A percentile compares a stretch with the other conserved stretches of the same genome.
phyloP scores from a whole-genome alignment of 1,139 yeast species.

The Eremothecium coryli region DNA sequence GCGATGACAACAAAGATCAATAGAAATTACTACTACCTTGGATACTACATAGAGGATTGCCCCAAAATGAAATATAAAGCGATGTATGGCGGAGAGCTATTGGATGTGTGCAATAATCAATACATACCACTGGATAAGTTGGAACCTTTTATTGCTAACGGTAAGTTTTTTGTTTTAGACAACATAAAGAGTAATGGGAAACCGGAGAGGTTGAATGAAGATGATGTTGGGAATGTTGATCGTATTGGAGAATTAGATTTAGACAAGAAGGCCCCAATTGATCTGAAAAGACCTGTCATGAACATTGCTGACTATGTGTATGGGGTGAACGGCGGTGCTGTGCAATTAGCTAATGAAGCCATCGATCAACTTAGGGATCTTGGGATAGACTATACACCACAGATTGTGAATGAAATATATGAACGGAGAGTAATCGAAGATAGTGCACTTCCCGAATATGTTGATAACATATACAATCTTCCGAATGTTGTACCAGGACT shows the following conservation, averaged over 20 bases:
- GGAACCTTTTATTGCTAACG: slow-evolving; percentile 31
- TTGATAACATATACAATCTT: slow-evolving; percentile 18
- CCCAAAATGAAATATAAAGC: slow-evolving; percentile 76
- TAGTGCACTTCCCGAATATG: slow-evolving; percentile 2
- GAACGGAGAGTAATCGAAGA: slow-evolving; percentile 18
- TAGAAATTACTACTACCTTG: slow-evolving; percentile 55
- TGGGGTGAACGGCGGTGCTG: slow-evolving; percentile 28
- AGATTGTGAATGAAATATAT: slow-evolving; percentile 18
- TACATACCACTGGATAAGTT: slow-evolving; percentile 39
- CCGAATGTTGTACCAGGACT: slow-evolving; percentile 47
- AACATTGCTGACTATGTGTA: slow-evolving; percentile 36
- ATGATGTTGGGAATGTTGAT: slow-evolving; percentile 9
- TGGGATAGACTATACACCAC: slow-evolving; percentile 17
- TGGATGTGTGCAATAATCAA: slow-evolving; percentile 43
- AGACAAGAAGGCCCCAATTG: slow-evolving; percentile 13
- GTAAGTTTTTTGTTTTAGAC: slow-evolving; percentile 35
- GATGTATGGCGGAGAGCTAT: slow-evolving; percentile 63
- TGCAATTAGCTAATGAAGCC: slow-evolving; percentile 26
- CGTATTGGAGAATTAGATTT: slow-evolving; percentile 13
- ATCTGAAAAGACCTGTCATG: slow-evolving; percentile 5
- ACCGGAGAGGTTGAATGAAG: slow-evolving; percentile 9
- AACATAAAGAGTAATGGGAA: slow-evolving; percentile 7
- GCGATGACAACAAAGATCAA: slow-evolving; percentile 35
- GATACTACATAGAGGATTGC: slow-evolving; percentile 71
- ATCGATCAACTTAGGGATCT: slow-evolving; percentile 20